These are phyloP conservation scores for Talaromyces funiculosus DNA, from an alignment of 2,329 filamentous ascomycete species.

Conservation along the genomic window DNA sequence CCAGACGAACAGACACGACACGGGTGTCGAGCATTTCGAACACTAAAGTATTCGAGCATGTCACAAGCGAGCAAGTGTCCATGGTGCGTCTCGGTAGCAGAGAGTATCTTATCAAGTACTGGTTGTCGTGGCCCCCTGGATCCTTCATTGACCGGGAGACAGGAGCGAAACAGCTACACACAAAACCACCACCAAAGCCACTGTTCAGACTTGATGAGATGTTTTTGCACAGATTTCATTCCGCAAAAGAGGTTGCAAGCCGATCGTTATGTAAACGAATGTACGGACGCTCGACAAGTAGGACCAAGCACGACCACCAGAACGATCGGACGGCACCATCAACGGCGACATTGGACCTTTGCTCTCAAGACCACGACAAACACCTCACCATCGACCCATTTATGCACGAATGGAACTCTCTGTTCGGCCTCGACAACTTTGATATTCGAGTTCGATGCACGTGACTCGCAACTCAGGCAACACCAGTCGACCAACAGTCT, in stretches of 20 bases:
- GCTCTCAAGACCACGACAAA: neutral
- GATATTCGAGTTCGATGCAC: slow-evolving; percentile 7
- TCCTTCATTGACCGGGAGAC: neutral
- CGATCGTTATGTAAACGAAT: neutral
- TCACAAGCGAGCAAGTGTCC: neutral
- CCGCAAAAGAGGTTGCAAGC: neutral
- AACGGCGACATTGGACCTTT: neutral
- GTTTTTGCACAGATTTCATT: neutral
- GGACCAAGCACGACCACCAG: neutral
- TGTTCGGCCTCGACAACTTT: neutral
- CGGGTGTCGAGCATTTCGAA: neutral
- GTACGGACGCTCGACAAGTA: neutral
- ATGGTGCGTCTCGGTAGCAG: neutral
- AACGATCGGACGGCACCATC: neutral
- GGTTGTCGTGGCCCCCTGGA: neutral
- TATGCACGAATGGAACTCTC: neutral
- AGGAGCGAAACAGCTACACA: neutral
- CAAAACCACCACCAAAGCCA: neutral
- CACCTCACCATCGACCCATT: neutral
- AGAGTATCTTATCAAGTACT: neutral
- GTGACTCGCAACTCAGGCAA: slow-evolving; percentile 2
- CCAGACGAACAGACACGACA: neutral
- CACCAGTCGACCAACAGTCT: slow-evolving; percentile 20
- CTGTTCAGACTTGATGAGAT: neutral
- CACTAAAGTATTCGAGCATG: neutral